Evolutionary conservation across 1,284 basidiomycete species (phyloP).

Genomic region (Cutaneotrichosporon spelunceum): DNA sequence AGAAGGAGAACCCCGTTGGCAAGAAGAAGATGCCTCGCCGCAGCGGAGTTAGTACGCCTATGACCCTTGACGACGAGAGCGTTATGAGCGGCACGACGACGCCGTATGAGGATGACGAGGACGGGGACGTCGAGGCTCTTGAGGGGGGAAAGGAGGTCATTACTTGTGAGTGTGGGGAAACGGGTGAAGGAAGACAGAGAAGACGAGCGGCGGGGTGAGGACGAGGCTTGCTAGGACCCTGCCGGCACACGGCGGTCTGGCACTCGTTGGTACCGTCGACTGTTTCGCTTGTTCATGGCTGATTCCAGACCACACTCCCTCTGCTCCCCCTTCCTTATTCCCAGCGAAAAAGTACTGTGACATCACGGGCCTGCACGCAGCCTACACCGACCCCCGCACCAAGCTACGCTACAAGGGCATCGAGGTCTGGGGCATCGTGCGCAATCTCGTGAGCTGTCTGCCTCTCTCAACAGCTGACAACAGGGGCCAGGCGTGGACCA

Average conservation of each 20-base stretch:
- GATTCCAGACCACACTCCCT: slow-evolving; percentile 46
- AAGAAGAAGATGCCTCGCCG: slow-evolving; percentile 17
- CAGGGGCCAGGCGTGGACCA: slow-evolving; percentile 52
- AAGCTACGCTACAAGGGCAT: slow-evolving; percentile 51
- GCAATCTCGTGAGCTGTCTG: slow-evolving; percentile 43
- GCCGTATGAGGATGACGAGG: slow-evolving; percentile 17
- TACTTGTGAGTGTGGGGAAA: slow-evolving; percentile 41
- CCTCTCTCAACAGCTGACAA: background rate
- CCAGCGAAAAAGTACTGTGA: slow-evolving; percentile 56
- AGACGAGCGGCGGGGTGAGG: background rate
- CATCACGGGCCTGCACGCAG: slow-evolving; percentile 54
- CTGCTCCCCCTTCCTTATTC: slow-evolving; percentile 48
- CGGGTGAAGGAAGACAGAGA: background rate
- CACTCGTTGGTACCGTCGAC: background rate
- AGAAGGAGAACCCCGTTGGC: slow-evolving; percentile 28
- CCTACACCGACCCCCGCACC: slow-evolving; percentile 52
- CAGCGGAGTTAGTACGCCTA: slow-evolving; percentile 33
- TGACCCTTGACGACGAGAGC: slow-evolving; percentile 24
- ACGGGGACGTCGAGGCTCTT: slow-evolving; percentile 12
- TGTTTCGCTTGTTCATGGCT: background rate
- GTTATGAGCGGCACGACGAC: slow-evolving; percentile 20
- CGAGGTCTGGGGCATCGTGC: slow-evolving; percentile 51
- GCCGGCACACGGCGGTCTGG: background rate
- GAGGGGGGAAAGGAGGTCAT: slow-evolving; percentile 38
- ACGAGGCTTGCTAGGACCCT: background rate